phyloP scores from a whole-genome alignment of 2,329 filamentous ascomycete species.

The Esteya vermicola region DNA sequence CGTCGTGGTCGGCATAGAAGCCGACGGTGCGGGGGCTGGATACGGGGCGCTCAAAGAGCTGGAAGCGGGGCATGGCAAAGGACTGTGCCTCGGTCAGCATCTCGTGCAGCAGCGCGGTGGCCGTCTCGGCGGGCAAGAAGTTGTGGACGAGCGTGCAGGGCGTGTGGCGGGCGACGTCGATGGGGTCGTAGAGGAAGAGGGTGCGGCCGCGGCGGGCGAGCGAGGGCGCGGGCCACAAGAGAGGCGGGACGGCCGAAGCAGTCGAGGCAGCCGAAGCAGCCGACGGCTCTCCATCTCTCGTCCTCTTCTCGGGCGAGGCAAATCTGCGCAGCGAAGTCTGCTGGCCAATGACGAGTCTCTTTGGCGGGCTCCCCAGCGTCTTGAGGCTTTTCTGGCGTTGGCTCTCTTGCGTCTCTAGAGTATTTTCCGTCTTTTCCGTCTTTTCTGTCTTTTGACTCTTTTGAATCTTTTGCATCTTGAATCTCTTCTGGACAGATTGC shows the following conservation, averaged over 20 bases:
- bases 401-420: no score
- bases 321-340: conserved; percentile 52
- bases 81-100: conserved; percentile 57
- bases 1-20: conserved; percentile 58
- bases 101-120: conserved; percentile 61
- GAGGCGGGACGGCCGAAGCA: conserved; percentile 11
- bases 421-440: no score
- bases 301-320: conserved; percentile 12
- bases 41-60: conserved; percentile 77
- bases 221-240: not conserved
- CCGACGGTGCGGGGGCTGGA: conserved; percentile 70
- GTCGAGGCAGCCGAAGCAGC: conserved; percentile 15
- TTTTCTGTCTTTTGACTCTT: no score
- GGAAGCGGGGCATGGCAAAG: conserved; percentile 54
- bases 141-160: conserved; percentile 90
- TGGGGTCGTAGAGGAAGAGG: conserved; percentile 67
- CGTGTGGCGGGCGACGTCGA: conserved; percentile 68
- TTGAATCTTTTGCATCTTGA: no score
- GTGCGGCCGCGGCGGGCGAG: conserved; percentile 68
- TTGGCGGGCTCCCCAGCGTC: no score
- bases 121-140: conserved; percentile 60
- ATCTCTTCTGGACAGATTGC: no score
- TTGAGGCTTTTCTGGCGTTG: no score
- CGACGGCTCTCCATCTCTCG: not conserved
- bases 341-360: conserved; percentile 36